phyloP scores from a whole-genome alignment of 208 protist genomes.

The Naegleria lovaniensis region DNA sequence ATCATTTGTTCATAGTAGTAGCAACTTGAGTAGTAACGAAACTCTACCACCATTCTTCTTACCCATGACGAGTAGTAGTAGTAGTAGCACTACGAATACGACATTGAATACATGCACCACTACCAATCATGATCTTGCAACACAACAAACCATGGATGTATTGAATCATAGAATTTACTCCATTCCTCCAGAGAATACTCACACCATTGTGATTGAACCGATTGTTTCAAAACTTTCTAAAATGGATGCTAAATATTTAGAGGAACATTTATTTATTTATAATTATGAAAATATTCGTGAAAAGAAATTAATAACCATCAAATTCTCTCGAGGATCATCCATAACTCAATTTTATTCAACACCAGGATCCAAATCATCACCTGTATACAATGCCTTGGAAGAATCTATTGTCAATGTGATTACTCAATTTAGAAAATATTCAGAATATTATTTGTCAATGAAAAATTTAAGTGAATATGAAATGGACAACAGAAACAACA shows the following conservation, averaged over 20 bases:
- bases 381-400: not conserved
- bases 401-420: not conserved
- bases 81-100: no score
- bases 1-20: no score
- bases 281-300: not conserved
- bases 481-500: no score
- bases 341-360: conserved; percentile 14
- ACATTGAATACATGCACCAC: no score
- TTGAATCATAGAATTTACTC: no score
- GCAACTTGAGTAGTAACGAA: no score
- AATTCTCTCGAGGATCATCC: not conserved
- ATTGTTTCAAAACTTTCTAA: not conserved
- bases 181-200: not conserved
- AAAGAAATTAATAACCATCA: not conserved
- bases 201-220: not conserved
- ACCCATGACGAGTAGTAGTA: no score
- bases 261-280: conserved; percentile 21
- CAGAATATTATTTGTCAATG: not conserved
- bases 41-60: no score
- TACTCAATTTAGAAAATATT: not conserved
- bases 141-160: not conserved
- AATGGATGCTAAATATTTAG: not conserved
- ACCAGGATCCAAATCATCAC: not conserved
- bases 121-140: not conserved
- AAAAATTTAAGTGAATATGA: not conserved